These are phyloP conservation scores for Kondoa subrosea DNA, from an alignment of 768 basidiomycete genomes.

Conservation along the genomic window DNA sequence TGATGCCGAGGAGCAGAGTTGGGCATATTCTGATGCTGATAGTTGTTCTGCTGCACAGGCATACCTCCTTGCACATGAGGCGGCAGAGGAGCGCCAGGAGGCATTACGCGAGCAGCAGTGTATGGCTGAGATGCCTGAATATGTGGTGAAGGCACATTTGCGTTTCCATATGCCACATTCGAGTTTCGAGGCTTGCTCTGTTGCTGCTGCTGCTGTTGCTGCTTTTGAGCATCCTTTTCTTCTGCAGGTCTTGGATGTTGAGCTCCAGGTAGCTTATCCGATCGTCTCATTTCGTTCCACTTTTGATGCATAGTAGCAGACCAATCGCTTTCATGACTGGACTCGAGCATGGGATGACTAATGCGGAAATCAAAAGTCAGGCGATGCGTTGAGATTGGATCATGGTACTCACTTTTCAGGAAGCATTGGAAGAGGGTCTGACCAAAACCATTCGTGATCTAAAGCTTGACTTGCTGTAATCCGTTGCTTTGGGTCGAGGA, in stretches of 20 bases:
- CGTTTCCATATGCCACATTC: neutral
- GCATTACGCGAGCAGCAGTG: neutral
- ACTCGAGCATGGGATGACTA: neutral
- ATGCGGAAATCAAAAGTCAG: neutral
- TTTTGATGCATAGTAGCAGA: no score
- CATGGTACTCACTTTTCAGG: slow-evolving; percentile 28
- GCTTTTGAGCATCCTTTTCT: no score
- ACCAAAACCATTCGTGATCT: slow-evolving; percentile 90
- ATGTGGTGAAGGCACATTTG: neutral
- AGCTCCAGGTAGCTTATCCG: no score
- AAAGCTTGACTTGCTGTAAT: slow-evolving; percentile 72
- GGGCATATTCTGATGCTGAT: no score
- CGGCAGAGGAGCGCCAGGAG: neutral
- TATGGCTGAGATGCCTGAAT: no score
- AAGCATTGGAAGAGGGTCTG: slow-evolving; percentile 52
- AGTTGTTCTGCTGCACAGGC: no score
- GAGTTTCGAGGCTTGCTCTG: neutral
- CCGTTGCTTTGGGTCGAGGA: slow-evolving; percentile 64
- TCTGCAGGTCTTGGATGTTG: no score
- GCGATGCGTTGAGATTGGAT: neutral
- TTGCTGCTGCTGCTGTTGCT: neutral
- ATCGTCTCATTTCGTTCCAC: no score
- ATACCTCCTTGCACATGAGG: neutral
- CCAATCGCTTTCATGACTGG: neutral
- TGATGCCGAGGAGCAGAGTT: no score